Evolutionary conservation across 164 flowering plant species (phyloP), one percentile per base, ranked within the genome.

Genomic region (Magnolia officinalis): DNA sequence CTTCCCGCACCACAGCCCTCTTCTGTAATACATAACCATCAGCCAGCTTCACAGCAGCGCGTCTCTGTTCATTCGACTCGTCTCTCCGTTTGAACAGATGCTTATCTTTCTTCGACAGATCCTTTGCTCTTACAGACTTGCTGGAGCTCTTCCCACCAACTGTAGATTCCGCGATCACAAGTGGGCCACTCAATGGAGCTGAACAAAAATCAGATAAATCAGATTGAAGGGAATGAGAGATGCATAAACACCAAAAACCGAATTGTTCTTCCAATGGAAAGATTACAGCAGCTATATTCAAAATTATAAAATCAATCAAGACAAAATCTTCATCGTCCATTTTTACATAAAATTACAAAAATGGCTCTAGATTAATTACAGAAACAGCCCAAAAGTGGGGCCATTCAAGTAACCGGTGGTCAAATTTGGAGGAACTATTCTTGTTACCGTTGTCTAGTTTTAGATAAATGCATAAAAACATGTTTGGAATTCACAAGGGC

Each of bases 101-200:
- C 72, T 78, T 87, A 75, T 95, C 97, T 76, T 91, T 92, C 84
- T 92, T 89, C 4, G 78, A 73, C 49, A 79, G 81, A 63, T 88
- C 94, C 87, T 94, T 93, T 11, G 83, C 74, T 84, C 94, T 94
- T 24, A 76, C 24, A 50, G 87, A 55, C 79, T 89, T 94, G 52
- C 71, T 69, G 66, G 89, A 80, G 78, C 76, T 76, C 83, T 88
- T 91, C 74, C 72, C 82, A 65, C 89, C 89, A 67, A 95, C 89
- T 69, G 91, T 81, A 75, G 94, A 77, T 85, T 96, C 99, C 1
- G 99, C 98, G 58, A 92, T 81, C 72, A 94, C 98, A 76, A 90
- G 78, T 73, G 90, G 98, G 63, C 99, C 98, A 86, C 99, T 96
- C 79, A 96, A 87, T 70, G 92, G 97, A 83, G 97, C 99, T 96